Percentiles rank a stretch among this genome's conserved stretches.
phyloP scores from a whole-genome alignment of 371 early-diverging fungal species.

The Fennellomyces sp. region DNA sequence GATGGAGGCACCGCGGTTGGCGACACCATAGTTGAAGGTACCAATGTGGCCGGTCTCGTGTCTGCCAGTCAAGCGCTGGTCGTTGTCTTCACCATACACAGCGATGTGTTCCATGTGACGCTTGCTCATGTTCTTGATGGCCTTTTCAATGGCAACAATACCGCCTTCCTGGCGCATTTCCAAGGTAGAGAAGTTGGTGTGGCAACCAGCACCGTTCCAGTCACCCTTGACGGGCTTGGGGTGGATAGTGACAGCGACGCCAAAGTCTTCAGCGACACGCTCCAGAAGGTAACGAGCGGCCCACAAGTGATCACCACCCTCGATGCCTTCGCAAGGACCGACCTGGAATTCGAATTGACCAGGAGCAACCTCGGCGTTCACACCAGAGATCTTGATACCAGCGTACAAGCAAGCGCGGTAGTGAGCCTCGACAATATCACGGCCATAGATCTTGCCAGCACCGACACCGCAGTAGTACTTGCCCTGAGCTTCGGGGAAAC shows the following conservation, averaged over 20 bases:
- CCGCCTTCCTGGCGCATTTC: slow-evolving; percentile 56
- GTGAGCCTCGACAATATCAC: slow-evolving; percentile 64
- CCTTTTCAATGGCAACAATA: slow-evolving; percentile 50
- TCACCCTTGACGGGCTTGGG: slow-evolving; percentile 60
- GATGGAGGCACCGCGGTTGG: slow-evolving; percentile 58
- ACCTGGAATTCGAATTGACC: slow-evolving; percentile 56
- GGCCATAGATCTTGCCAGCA: slow-evolving; percentile 52
- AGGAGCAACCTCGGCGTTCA: slow-evolving; percentile 9
- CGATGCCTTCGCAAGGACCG: slow-evolving; percentile 57
- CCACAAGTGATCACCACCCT: slow-evolving; percentile 54
- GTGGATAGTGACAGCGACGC: slow-evolving; percentile 51
- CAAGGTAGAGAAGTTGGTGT: slow-evolving; percentile 47
- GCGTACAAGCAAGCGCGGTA: slow-evolving; percentile 61
- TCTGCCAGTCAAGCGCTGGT: slow-evolving; percentile 52
- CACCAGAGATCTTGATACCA: slow-evolving; percentile 48
- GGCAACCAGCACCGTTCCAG: slow-evolving; percentile 37
- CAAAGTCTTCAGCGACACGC: slow-evolving; percentile 61
- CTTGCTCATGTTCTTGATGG: slow-evolving; percentile 49
- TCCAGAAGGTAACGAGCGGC: slow-evolving; percentile 51
- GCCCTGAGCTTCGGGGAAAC: slow-evolving; percentile 62
- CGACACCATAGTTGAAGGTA: slow-evolving; percentile 53
- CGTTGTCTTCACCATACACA: slow-evolving; percentile 61
- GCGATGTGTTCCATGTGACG: slow-evolving; percentile 54
- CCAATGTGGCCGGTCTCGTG: slow-evolving; percentile 59
- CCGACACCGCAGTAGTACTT: slow-evolving; percentile 66